Conservation (phyloP, 2,329 filamentous ascomycete genomes). For the Colletotrichum truncatum region DNA sequence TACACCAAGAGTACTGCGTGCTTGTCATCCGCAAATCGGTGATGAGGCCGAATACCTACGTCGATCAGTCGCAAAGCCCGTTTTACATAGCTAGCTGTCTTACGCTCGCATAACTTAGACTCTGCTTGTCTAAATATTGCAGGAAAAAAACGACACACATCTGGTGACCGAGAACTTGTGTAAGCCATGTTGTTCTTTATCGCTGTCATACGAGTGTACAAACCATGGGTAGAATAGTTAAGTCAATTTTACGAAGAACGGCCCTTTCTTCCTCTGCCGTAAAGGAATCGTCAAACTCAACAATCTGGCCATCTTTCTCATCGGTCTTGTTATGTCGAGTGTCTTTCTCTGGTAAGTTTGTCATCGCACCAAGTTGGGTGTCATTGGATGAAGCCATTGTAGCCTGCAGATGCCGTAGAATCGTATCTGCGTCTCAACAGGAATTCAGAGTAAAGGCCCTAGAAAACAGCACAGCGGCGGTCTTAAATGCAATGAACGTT, state of each 20-base stretch:
- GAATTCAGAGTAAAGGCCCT: background rate
- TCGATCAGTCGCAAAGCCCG: background rate
- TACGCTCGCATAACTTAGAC: constrained; percentile 54
- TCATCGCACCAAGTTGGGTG: background rate
- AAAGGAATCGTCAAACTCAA: constrained; percentile 32
- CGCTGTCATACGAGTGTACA: background rate
- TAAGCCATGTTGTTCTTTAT: background rate
- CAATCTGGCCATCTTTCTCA: constrained; percentile 31
- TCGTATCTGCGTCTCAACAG: background rate
- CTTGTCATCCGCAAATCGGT: constrained; percentile 54
- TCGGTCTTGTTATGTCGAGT: background rate
- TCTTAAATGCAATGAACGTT: background rate
- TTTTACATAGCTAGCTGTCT: background rate
- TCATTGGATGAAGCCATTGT: background rate
- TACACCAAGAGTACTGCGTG: constrained; percentile 58
- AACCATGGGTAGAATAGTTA: constrained; percentile 41
- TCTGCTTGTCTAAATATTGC: constrained; percentile 58
- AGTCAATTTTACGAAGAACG: constrained; percentile 44
- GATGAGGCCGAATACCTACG: constrained; percentile 53
- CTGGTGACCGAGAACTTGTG: constrained; percentile 25
- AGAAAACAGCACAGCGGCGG: background rate
- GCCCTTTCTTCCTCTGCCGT: constrained; percentile 42
- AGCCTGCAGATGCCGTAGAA: background rate
- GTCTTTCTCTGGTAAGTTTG: background rate
- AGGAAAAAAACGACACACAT: constrained; percentile 54